A percentile compares a stretch with the other conserved stretches of the same genome.
phyloP scores from a whole-genome alignment of 768 basidiomycete genomes.

The Chiua virens region DNA sequence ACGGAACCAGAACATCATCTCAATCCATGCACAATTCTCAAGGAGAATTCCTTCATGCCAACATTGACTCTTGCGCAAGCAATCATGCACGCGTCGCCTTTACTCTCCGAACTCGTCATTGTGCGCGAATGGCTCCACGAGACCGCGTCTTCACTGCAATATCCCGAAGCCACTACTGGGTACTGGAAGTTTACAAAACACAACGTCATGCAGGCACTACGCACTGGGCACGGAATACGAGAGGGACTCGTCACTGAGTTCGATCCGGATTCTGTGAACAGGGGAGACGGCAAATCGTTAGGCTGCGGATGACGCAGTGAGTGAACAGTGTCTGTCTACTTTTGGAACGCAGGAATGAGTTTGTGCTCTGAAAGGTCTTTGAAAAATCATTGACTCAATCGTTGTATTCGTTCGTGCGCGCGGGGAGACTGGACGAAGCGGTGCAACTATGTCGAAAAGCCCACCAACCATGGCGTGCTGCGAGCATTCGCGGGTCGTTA shows the following conservation, averaged over 20 bases:
- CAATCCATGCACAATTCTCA: conserved; percentile 54
- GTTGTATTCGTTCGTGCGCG: conserved; percentile 78
- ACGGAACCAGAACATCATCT: conserved; percentile 49
- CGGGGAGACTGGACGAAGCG: conserved; percentile 84
- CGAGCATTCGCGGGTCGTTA: conserved; percentile 80
- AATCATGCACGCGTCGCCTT: conserved; percentile 63
- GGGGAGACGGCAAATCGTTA: conserved; percentile 58
- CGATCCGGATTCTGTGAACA: conserved; percentile 78
- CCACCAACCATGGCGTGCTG: conserved; percentile 91
- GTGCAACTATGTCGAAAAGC: conserved; percentile 78
- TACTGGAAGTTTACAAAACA: conserved; percentile 86
- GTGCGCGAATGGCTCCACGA: conserved; percentile 91
- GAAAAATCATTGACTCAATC: conserved; percentile 78
- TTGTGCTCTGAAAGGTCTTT: conserved; percentile 54
- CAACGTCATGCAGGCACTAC: conserved; percentile 61
- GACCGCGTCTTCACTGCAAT: conserved; percentile 56
- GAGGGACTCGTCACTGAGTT: conserved; percentile 62
- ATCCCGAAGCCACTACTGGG: conserved; percentile 73
- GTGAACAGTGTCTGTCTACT: conserved; percentile 20
- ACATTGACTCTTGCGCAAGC: conserved; percentile 72
- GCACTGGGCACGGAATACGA: conserved; percentile 45
- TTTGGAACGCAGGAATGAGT: not conserved
- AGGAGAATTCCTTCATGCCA: conserved; percentile 80
- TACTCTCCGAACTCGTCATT: conserved; percentile 73
- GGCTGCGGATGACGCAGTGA: conserved; percentile 77